Percentiles rank a stretch among this genome's conserved stretches.
phyloP scores from a whole-genome alignment of 2,329 filamentous ascomycete species.

The Neocucurbitaria cava region DNA sequence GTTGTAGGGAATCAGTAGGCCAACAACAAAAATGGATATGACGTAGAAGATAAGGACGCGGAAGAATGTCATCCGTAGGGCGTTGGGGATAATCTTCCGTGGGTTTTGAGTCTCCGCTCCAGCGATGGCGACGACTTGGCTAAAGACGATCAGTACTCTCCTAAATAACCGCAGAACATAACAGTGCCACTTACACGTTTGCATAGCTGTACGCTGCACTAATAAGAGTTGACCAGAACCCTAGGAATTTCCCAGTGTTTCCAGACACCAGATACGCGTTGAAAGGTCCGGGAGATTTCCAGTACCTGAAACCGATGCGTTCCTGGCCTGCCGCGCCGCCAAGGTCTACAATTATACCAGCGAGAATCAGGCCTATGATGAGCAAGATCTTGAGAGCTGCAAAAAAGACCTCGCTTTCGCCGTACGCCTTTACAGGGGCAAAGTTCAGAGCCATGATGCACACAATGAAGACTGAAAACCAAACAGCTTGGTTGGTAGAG shows the following conservation, averaged over 20 bases:
- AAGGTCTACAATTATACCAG: slow-evolving; percentile 6
- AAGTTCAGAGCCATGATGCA: slow-evolving; percentile 16
- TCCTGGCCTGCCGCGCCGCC: slow-evolving; percentile 9
- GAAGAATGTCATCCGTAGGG: slow-evolving; percentile 52
- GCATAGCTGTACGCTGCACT: slow-evolving; percentile 65
- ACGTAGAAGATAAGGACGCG: slow-evolving; percentile 53
- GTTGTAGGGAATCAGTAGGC: slow-evolving; percentile 46
- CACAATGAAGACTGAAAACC: slow-evolving; percentile 15
- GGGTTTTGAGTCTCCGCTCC: slow-evolving; percentile 63
- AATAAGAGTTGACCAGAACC: slow-evolving; percentile 32
- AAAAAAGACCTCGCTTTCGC: slow-evolving; percentile 59
- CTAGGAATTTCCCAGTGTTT: slow-evolving; percentile 63
- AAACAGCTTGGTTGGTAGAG: slow-evolving; percentile 14
- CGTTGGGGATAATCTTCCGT: slow-evolving; percentile 51
- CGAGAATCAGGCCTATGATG: slow-evolving; percentile 4
- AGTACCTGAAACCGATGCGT: slow-evolving; percentile 65
- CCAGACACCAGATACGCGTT: slow-evolving; percentile 54
- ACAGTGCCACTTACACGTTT: slow-evolving; percentile 54
- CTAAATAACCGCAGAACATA: too few relatives aligned
- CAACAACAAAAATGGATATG: slow-evolving; percentile 48
- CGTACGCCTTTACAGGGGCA: slow-evolving; percentile 9
- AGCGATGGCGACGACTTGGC: slow-evolving; percentile 65
- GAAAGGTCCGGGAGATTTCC: slow-evolving; percentile 66
- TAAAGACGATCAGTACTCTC: too few relatives aligned
- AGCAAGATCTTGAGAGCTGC: slow-evolving; percentile 51